These are phyloP conservation scores for Tricholoma sp. DNA, from an alignment of 768 basidiomycete genomes.

Conservation along the genomic window DNA sequence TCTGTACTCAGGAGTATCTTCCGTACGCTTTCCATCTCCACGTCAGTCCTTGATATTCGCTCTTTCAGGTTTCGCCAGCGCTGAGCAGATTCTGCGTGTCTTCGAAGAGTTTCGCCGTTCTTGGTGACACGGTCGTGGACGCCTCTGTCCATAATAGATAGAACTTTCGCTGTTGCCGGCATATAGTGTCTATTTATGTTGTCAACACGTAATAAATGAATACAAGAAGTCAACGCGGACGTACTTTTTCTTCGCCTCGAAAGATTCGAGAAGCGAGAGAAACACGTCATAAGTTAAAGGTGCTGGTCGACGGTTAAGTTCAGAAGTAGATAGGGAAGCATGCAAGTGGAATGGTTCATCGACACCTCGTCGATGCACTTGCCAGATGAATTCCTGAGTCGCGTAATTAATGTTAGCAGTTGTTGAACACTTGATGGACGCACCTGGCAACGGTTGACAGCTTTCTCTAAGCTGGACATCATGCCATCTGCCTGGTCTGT, in stretches of 20 bases:
- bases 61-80: constrained; percentile 80
- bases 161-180: constrained; percentile 88
- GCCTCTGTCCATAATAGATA: constrained; percentile 92
- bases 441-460: constrained; percentile 85
- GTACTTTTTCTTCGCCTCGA: constrained; percentile 87
- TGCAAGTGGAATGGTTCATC: constrained; percentile 40
- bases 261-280: constrained; percentile 64
- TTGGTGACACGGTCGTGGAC: constrained; percentile 91
- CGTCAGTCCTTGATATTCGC: constrained; percentile 74
- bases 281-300: constrained; percentile 59
- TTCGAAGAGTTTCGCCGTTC: constrained; percentile 90
- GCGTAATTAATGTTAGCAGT: constrained; percentile 5
- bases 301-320: constrained; percentile 41
- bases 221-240: constrained; percentile 7
- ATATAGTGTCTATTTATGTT: constrained; percentile 72
- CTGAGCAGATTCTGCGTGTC: constrained; percentile 85
- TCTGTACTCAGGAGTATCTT: constrained; percentile 52
- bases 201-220: constrained; percentile 9
- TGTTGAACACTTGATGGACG: constrained; percentile 16
- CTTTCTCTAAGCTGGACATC: constrained; percentile 96
- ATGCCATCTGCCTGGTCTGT: constrained; percentile 95
- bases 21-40: constrained; percentile 73
- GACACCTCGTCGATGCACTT: constrained; percentile 57
- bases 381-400: constrained; percentile 77
- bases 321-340: constrained; percentile 41